Base-by-base conservation (phyloP, 306 rosid species). In the Trifolium dubium region DNA sequence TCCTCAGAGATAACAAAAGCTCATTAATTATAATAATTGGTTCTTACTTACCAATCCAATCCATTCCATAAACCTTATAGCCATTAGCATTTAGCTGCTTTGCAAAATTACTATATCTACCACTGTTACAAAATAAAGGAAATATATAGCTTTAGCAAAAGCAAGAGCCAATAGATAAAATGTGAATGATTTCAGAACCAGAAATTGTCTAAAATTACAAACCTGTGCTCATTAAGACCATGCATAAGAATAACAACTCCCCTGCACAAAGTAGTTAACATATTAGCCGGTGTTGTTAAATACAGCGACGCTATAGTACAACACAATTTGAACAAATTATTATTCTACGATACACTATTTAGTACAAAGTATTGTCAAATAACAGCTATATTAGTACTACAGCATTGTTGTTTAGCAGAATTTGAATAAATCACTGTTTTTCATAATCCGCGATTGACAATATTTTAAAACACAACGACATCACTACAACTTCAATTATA, bases 161-260 rank as follows among this genome's bases (percentile, higher is more conserved):
- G 40, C 71, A 60, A 40, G 15, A 47, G 80, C 19, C 29, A 18
- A 68, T 18, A 64, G n/a, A 59, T 6, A 54, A 28, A 56, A 51
- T 66, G 9, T 8, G 12, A 41, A 85, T 32, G 4, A 44, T 29
- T 63, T 41, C 34, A 41, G 35, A 54, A 37, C 65, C 44, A 40
- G 29, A 40, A 59, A 60, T 23, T 6, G 63, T 19, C 46, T 17
- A 69, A 76, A 79, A 63, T 43, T 37, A 76, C 89, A 29, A 51
- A 91, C 98, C 98, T 91, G 88, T 94, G 97, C 73, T 94, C 99
- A 73, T 94, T 94, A 61, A 94, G 85, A 62, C 99, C 99, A 71
- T 94, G 99, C 89, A 94, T 49, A 73, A 94, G 79, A 77, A 92
- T 74, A 82, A 94, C 85, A 32, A 92, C 15, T 31, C 99, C 99